Evolutionary conservation across 352 stramenopile genomes (phyloP), one percentile per base, ranked within the genome.

Genomic region (Phytophthora syringae): DNA sequence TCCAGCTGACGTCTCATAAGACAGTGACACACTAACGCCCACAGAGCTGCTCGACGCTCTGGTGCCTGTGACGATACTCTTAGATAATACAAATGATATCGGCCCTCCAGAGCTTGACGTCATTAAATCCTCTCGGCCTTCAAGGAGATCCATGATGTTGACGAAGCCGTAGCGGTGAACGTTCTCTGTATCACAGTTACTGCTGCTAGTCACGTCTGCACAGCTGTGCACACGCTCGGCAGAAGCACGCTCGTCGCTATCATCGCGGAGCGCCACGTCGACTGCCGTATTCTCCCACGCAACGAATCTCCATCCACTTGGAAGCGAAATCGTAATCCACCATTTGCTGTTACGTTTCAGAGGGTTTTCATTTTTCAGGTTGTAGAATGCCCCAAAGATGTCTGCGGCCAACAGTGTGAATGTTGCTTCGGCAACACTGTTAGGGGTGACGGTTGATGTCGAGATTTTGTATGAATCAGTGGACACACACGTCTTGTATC

Each of bases 391-490:
- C 13, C 83, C 85, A 2, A 88, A 74, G 34, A 94, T 86, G 45
- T 94, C 85, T 9, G 76, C 77, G 21, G 81, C 85, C n/a, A 94
- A 56, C 43, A 94, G 58, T 16, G 83, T 90, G 52, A 94, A 92
- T 18, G 61, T 82, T 12, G 84, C 70, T 52, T 94, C 76, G 9
- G 71, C 73, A 12, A 94, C 73, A 50, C 80, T 92, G 67, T 79
- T 89, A 9, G 80, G 80, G 24, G 86, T 86, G 22, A 75, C 70
- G 0, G 82, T 79, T 16, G 59, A 79, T 3, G 87, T 77, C 18
- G 79, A 67, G 1, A 94, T 49, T 64, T 91, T 94, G 72, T 94
- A 94, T 2, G 80, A 91, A 54, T 77, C 71, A 3, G 85, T 90
- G 15, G 77, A 80, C n/a, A 90, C 78, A 42, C 83, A 94, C 30